Conservation (phyloP, 768 basidiomycete species). For the Stropharia rugosoannulata region DNA sequence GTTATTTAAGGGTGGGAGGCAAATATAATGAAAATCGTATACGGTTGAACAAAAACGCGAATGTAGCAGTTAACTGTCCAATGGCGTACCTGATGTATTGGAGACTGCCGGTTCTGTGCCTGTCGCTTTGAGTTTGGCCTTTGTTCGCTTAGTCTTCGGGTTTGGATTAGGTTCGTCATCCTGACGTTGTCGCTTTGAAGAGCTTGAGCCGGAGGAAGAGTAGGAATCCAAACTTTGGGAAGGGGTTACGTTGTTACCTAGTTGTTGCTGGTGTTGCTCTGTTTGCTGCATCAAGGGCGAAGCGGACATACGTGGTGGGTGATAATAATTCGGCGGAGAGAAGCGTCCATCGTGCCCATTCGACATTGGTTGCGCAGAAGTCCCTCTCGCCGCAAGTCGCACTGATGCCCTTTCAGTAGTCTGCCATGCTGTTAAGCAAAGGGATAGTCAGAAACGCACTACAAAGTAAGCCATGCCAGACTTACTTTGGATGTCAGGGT, state of each 20-base stretch:
- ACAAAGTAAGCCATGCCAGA: neutral
- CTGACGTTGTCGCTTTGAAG: conserved; percentile 32
- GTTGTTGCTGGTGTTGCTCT: conserved; percentile 12
- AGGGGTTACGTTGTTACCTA: conserved; percentile 1
- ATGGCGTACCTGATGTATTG: conserved; percentile 21
- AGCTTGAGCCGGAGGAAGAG: conserved; percentile 10
- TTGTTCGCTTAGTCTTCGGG: conserved; percentile 31
- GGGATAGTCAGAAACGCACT: conserved; percentile 1
- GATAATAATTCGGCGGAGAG: conserved; percentile 29
- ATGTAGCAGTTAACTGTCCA: conserved; percentile 5
- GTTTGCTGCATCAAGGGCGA: conserved; percentile 9
- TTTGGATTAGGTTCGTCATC: conserved; percentile 37
- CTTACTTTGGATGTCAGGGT: neutral
- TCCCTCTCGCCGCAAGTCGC: conserved; percentile 55
- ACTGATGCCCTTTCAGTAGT: conserved; percentile 52
- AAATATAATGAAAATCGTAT: neutral
- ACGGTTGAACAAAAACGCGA: conserved; percentile 2
- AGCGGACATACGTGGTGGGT: conserved; percentile 20
- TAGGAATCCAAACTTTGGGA: conserved; percentile 3
- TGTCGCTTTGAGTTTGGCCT: conserved; percentile 47
- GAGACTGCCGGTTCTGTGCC: conserved; percentile 16
- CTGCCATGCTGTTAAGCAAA: conserved; percentile 45
- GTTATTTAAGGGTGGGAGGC: conserved; percentile 13
- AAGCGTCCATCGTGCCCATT: conserved; percentile 29
- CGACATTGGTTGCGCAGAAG: conserved; percentile 25